These are phyloP conservation scores for Boletales sp. DNA, from an alignment of 768 basidiomycete genomes.

Conservation along the genomic window DNA sequence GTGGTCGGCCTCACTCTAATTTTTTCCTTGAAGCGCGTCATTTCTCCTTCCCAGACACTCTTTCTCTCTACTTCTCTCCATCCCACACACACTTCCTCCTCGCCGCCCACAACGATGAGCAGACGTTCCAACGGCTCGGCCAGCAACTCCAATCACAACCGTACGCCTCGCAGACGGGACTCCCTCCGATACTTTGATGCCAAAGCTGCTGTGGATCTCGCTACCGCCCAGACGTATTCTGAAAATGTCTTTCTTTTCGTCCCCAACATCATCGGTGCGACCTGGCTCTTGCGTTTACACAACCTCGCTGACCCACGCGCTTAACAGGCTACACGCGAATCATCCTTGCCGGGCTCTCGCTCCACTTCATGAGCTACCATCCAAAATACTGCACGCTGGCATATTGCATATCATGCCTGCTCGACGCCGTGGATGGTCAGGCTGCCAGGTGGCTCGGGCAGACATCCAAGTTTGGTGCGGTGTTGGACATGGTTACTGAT, in stretches of 20 bases:
- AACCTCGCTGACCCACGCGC: not conserved
- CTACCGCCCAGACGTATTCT: slow-evolving; percentile 79
- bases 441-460: slow-evolving; percentile 87
- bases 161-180: slow-evolving; percentile 39
- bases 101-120: slow-evolving; percentile 20
- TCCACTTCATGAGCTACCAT: slow-evolving; percentile 93
- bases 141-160: slow-evolving; percentile 26
- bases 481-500: slow-evolving; percentile 99
- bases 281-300: not conserved
- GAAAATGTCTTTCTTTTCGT: slow-evolving; percentile 98
- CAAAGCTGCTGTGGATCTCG: slow-evolving; percentile 82
- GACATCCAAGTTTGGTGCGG: slow-evolving; percentile 95
- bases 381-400: slow-evolving; percentile 88
- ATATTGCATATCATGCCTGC: slow-evolving; percentile 85
- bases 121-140: slow-evolving; percentile 23
- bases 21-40: slow-evolving; percentile 19
- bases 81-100: not conserved
- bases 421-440: slow-evolving; percentile 94
- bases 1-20: slow-evolving; percentile 2
- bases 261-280: slow-evolving; percentile 91
- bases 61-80: not conserved
- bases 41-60: slow-evolving; percentile 1
- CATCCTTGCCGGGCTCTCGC: slow-evolving; percentile 81
- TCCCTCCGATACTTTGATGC: slow-evolving; percentile 77
- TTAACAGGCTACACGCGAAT: slow-evolving; percentile 81